phyloP scores from a whole-genome alignment of 2,329 filamentous ascomycete species.

The Colletotrichum nymphaeae region DNA sequence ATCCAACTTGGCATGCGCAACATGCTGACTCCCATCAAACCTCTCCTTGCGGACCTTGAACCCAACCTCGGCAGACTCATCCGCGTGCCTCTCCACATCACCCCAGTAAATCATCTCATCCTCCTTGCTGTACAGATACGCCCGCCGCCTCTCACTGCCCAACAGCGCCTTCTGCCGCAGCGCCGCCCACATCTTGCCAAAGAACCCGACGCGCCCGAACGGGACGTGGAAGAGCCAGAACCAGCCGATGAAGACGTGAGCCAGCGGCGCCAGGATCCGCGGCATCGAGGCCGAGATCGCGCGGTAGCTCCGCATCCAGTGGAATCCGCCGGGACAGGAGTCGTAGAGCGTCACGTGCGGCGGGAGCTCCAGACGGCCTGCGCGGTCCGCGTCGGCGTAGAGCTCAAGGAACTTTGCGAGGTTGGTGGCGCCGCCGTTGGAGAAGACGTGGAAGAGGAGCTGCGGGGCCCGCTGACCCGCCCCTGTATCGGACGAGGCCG shows the following conservation, averaged over 20 bases:
- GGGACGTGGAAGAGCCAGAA: slow-evolving; percentile 46
- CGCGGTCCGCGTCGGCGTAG: slow-evolving; percentile 43
- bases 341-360: slow-evolving; percentile 58
- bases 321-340: slow-evolving; percentile 60
- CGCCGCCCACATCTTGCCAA: slow-evolving; percentile 48
- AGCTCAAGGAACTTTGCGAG: slow-evolving; percentile 51
- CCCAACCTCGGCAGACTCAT: slow-evolving; percentile 51
- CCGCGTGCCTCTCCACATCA: slow-evolving; percentile 61
- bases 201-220: slow-evolving; percentile 42
- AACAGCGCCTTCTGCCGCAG: slow-evolving; percentile 49
- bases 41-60: slow-evolving; percentile 55
- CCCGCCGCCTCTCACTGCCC: slow-evolving; percentile 53
- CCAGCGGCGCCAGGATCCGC: slow-evolving; percentile 46
- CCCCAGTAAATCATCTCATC: slow-evolving; percentile 59
- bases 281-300: slow-evolving; percentile 52
- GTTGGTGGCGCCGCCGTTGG: slow-evolving; percentile 62
- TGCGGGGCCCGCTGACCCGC: slow-evolving; percentile 20
- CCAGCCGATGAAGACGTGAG: slow-evolving; percentile 47
- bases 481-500: slow-evolving; percentile 20
- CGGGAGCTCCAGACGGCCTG: slow-evolving; percentile 46
- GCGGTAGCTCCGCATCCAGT: slow-evolving; percentile 51
- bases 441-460: slow-evolving; percentile 62
- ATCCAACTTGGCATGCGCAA: slow-evolving; percentile 60
- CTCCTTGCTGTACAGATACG: slow-evolving; percentile 63
- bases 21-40: slow-evolving; percentile 62